phyloP scores from a whole-genome alignment of 805 yeast genomes.

The Jamesozyma hellenica region DNA sequence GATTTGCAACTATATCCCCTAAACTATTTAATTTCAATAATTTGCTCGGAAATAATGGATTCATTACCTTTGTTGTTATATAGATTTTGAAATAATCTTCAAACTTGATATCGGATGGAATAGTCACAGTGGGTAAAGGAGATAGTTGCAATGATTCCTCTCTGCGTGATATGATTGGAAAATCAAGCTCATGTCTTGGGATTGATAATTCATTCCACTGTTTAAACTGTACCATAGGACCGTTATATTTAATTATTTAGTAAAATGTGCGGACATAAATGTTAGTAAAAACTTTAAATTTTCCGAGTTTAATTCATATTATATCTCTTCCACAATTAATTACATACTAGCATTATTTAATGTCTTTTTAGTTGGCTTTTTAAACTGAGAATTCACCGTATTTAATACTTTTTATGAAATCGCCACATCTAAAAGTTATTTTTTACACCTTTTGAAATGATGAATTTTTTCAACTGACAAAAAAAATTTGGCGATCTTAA shows the following conservation, averaged over 20 bases:
- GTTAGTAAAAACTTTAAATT: slow-evolving; percentile 1
- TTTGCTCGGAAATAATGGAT: slow-evolving; percentile 21
- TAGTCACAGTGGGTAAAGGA: slow-evolving; percentile 25
- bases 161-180: slow-evolving; percentile 14
- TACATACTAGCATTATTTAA: not conserved
- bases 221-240: slow-evolving; percentile 32
- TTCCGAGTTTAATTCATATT: not conserved
- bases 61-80: slow-evolving; percentile 20
- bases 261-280: not conserved
- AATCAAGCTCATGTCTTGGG: slow-evolving; percentile 40
- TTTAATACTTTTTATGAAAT: too few relatives aligned
- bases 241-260: not conserved
- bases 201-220: slow-evolving; percentile 38
- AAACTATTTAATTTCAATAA: slow-evolving; percentile 6
- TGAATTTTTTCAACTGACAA: too few relatives aligned
- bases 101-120: slow-evolving; percentile 13
- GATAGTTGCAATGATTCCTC: slow-evolving; percentile 18
- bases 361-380: not conserved
- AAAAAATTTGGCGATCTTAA: too few relatives aligned
- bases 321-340: not conserved
- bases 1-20: slow-evolving; percentile 12
- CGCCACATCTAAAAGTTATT: too few relatives aligned
- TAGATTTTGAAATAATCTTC: slow-evolving; percentile 10
- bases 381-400: too few relatives aligned
- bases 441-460: too few relatives aligned